Evolutionary conservation across 176 grass and related monocot species (phyloP), one percentile per base, ranked within the genome.

Genomic region (Phragmites australis): DNA sequence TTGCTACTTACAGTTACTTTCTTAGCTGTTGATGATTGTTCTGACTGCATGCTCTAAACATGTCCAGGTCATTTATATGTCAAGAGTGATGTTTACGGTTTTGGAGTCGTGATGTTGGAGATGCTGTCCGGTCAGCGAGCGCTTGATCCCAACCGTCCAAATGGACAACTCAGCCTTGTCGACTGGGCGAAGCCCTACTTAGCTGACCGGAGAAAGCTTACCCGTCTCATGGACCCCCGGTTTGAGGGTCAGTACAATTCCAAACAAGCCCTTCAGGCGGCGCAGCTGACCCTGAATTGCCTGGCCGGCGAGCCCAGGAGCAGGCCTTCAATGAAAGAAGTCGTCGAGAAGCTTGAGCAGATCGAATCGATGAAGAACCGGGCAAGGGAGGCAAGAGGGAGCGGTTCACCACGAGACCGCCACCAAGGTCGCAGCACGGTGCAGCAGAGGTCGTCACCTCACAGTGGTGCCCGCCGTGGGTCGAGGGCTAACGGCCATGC

Each of bases 161-260:
- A 62, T 7, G 87, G 86, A 0, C 89, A 97, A 41, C 78, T 86
- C 41, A 97, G 72, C 69, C 80, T 97, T 0, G 94, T 74, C 10
- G 94, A 97, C 8, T 97, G 94, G 94, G 91, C 94, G 0, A 97
- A 90, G 65, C 94, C 94, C 39, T 90, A 84, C 70, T 80, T 97
- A 18, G 45, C 75, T 10, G 94, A 97, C 82, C 85, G 82, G 54
- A 69, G 91, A 60, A 92, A 72, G 67, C 72, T 97, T 1, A 76
- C 85, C 0, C 79, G 91, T 22, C 75, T 97, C 17, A 97, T 97
- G 94, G 94, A 97, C 47, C 76, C 49, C 3, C 82, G 85, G 32
- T 69, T 97, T 1, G 91, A 97, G 82, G 94, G 91, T 1, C 89
- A 94, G 69, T 94, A 97, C 72, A 89, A 86, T 3, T 85, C 89